Conservation (phyloP, 2,329 filamentous ascomycete species). For the Didymella sp. region DNA sequence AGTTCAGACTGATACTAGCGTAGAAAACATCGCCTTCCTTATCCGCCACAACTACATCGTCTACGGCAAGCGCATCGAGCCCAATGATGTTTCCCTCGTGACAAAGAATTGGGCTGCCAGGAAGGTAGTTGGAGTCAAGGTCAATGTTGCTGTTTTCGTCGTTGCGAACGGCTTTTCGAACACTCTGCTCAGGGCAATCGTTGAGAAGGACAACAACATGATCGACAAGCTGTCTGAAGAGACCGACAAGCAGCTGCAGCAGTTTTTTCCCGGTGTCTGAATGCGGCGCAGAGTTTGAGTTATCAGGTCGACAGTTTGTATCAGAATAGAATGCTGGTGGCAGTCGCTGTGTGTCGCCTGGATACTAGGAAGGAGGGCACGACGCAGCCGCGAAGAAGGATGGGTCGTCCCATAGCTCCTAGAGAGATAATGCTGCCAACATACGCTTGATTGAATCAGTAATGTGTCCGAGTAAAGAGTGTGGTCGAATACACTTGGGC, state of each 20-base stretch:
- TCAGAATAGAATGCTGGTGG: background rate
- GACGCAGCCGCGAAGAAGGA: background rate
- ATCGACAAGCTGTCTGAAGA: constrained; percentile 12
- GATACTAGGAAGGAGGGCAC: background rate
- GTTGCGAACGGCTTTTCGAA: constrained; percentile 20
- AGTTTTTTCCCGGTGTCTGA: constrained; percentile 9
- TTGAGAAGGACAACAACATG: constrained; percentile 1
- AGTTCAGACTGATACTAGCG: background rate
- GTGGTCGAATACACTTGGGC: too few relatives aligned
- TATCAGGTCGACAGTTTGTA: background rate
- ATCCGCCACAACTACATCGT: constrained; percentile 20
- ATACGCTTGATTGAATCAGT: too few relatives aligned
- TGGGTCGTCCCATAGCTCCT: background rate
- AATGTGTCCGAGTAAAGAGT: too few relatives aligned
- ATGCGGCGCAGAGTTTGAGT: background rate
- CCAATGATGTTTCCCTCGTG: constrained; percentile 11
- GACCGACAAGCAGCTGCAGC: constrained; percentile 4
- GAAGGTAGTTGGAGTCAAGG: background rate
- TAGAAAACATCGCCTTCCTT: constrained; percentile 23
- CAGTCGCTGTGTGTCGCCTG: background rate
- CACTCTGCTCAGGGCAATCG: constrained; percentile 3
- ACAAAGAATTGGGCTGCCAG: constrained; percentile 13
- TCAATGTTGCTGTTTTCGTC: constrained; percentile 14
- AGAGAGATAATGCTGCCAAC: too few relatives aligned
- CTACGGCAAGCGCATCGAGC: constrained; percentile 18